Evolutionary conservation across 768 basidiomycete genomes (phyloP).

Genomic region (Naganishia antarctica): DNA sequence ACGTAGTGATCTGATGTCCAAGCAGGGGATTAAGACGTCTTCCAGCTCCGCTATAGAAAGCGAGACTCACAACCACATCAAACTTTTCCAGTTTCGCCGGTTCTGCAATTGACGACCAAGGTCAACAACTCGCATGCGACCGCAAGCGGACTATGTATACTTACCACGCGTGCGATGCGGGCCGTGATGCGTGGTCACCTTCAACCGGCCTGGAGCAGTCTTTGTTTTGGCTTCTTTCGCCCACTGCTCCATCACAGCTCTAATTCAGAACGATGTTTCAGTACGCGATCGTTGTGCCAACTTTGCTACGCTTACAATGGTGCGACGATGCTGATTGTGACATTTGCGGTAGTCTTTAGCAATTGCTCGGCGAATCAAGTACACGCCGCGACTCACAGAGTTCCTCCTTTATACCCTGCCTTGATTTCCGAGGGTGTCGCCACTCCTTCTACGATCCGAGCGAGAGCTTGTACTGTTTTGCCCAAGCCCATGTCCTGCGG

Average conservation of each 20-base stretch:
- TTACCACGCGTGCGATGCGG: constrained; percentile 63
- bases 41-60: neutral
- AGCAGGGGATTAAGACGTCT: no score
- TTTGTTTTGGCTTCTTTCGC: constrained; percentile 69
- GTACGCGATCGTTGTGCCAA: no score
- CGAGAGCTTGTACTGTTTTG: constrained; percentile 79
- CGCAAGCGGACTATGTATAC: no score
- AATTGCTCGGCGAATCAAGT: no score
- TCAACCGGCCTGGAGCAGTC: constrained; percentile 59
- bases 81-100: constrained; percentile 44
- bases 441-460: constrained; percentile 75
- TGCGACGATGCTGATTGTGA: constrained; percentile 76
- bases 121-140: neutral
- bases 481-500: constrained; percentile 50
- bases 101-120: constrained; percentile 32
- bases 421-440: constrained; percentile 65
- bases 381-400: constrained; percentile 49
- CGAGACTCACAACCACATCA: constrained; percentile 46
- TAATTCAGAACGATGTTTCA: no score
- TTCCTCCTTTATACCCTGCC: constrained; percentile 58
- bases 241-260: constrained; percentile 83
- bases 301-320: constrained; percentile 56
- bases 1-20: constrained; percentile 63
- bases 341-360: no score
- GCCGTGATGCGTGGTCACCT: constrained; percentile 80